Evolutionary conservation across 2,329 filamentous ascomycete genomes (phyloP), one percentile per base, ranked within the genome.

Genomic region (Penicillium sp.): DNA sequence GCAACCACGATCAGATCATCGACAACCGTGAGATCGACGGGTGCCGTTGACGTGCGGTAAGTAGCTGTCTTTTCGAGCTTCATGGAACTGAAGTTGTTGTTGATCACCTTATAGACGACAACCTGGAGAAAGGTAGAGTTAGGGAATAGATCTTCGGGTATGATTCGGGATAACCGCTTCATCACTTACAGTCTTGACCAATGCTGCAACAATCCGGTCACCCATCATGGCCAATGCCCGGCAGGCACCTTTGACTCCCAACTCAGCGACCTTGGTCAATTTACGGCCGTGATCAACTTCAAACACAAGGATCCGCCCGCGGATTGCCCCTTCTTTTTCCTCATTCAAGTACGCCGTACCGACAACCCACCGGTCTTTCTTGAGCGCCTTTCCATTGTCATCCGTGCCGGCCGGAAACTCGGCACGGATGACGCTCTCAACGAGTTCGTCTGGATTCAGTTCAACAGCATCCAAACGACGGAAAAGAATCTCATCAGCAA

Each of bases 401-500:
- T 82, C 83, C 55, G 84, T 82, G 2, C 82, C 82, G 38, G 84
- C 88, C 2, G 84, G 82, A 13, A 97, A 82, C 67, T 92, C 86
- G 6, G 91, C 89, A 37, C 91, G 86, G 60, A 96, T 88, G 7
- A 97, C 88, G 63, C 89, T 88, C 76, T 98, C 95, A 3, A 97
- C 86, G 49, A 98, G 80, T 76, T 99, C 95, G 14, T 85, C 81
- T 46, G 82, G 76, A 35, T 85, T 80, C 8, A 98, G 78, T 6
- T 84, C 74, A 64, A 91, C 89, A 0, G 88, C 86, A 67, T 90
- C 92, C 0, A 97, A 82, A 55, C 89, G 85, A 62, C 90, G 87
- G 75, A 98, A 97, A 19, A 92, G 81, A 37, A 97, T 87, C 71
- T 98, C 95, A 69, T 99, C 94, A 0, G 96, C 93, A 1, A 99